phyloP scores from a whole-genome alignment of 2,329 filamentous ascomycete species.

The Fusarium vanettenii region DNA sequence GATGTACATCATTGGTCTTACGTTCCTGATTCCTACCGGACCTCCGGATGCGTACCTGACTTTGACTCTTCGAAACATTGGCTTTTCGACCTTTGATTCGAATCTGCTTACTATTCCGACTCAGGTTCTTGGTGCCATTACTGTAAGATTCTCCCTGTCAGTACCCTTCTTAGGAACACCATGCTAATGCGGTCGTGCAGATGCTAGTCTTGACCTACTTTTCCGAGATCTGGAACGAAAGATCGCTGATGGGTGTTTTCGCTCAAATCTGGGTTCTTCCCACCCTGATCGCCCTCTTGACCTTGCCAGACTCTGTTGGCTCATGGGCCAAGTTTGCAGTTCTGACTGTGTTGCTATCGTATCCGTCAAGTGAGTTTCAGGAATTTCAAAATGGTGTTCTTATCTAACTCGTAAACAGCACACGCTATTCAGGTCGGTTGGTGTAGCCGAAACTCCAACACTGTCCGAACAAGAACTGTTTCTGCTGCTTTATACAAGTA shows the following conservation, averaged over 20 bases:
- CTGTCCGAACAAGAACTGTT: constrained; percentile 70
- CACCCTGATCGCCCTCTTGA: constrained; percentile 59
- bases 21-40: constrained; percentile 58
- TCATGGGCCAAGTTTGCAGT: constrained; percentile 51
- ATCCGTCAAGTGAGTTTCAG: constrained; percentile 52
- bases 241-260: constrained; percentile 51
- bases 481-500: constrained; percentile 68
- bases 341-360: constrained; percentile 49
- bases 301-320: constrained; percentile 39
- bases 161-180: background rate
- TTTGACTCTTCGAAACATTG: constrained; percentile 46
- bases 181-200: background rate
- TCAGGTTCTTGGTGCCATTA: constrained; percentile 17
- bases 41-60: constrained; percentile 64
- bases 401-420: constrained; percentile 26
- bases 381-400: background rate
- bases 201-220: constrained; percentile 22
- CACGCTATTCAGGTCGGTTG: constrained; percentile 61
- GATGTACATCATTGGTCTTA: constrained; percentile 62
- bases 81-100: constrained; percentile 51
- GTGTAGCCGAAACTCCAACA: constrained; percentile 69
- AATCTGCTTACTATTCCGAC: constrained; percentile 26
- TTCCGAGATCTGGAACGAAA: constrained; percentile 58
- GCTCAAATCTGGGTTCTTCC: constrained; percentile 70
- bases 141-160: background rate